Conservation (phyloP, 441 rosid genomes). For the Eutrema salsugineum region DNA sequence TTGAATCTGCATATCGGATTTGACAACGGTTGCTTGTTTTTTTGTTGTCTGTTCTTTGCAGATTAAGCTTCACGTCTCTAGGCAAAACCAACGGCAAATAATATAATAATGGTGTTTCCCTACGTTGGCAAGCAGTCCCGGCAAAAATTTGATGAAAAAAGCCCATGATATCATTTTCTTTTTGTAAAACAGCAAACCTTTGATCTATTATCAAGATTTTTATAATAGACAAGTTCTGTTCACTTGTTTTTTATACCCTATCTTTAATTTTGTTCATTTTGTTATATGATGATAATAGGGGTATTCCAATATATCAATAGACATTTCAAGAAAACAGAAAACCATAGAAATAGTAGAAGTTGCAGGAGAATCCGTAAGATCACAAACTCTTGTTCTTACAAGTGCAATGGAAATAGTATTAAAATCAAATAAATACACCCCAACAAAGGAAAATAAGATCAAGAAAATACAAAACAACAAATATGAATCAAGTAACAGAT, state of each 20-base stretch:
- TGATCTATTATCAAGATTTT: no score
- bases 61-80: constrained; percentile 76
- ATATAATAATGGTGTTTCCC: neutral
- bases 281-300: no score
- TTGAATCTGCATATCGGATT: neutral
- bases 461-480: constrained; percentile 2
- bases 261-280: neutral
- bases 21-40: neutral
- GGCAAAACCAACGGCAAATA: constrained; percentile 59
- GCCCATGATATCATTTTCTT: no score
- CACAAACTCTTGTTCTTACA: neutral
- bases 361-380: neutral
- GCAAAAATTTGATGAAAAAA: no score
- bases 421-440: constrained; percentile 4
- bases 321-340: no score
- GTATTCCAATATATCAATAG: no score
- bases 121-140: no score
- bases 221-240: no score
- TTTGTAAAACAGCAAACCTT: no score
- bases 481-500: neutral
- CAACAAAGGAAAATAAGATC: neutral
- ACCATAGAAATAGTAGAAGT: no score
- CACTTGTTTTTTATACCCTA: neutral
- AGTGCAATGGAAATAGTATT: neutral
- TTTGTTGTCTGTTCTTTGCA: constrained; percentile 30